Evolutionary conservation across 2,329 filamentous ascomycete genomes (phyloP).

Genomic region (Chrysoporthe deuterocubensis): DNA sequence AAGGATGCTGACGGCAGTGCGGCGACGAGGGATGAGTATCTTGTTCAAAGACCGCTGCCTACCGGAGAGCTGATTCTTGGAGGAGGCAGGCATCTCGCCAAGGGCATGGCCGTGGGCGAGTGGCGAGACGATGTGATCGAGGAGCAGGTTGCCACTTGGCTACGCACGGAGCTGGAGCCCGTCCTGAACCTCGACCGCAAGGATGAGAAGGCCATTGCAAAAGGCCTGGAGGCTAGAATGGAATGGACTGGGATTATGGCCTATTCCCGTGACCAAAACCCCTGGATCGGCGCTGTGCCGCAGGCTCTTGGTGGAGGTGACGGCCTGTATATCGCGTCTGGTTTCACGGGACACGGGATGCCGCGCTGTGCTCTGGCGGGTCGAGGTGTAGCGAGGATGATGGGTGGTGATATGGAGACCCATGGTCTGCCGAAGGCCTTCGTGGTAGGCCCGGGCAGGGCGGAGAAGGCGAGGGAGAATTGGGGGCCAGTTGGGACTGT

Average conservation of each 20-base stretch:
- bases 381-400: constrained; percentile 64
- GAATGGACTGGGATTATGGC: constrained; percentile 86
- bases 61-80: constrained; percentile 70
- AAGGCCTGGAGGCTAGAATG: constrained; percentile 52
- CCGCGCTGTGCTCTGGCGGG: constrained; percentile 71
- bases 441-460: constrained; percentile 40
- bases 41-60: constrained; percentile 68
- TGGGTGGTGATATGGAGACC: constrained; percentile 45
- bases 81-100: constrained; percentile 65
- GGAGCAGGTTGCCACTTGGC: constrained; percentile 54
- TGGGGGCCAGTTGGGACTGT: constrained; percentile 27
- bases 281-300: constrained; percentile 74
- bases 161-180: constrained; percentile 51
- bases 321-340: constrained; percentile 66
- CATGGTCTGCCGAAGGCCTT: constrained; percentile 52
- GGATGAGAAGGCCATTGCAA: constrained; percentile 33
- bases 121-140: constrained; percentile 43
- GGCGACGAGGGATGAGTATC: constrained; percentile 68
- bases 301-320: constrained; percentile 51
- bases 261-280: constrained; percentile 67
- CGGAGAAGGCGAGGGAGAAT: constrained; percentile 30
- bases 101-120: constrained; percentile 47
- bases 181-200: constrained; percentile 45
- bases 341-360: constrained; percentile 79
- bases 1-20: constrained; percentile 29